These are phyloP conservation scores for Lactarius akahatsu DNA, from an alignment of 768 basidiomycete species.

Conservation along the genomic window DNA sequence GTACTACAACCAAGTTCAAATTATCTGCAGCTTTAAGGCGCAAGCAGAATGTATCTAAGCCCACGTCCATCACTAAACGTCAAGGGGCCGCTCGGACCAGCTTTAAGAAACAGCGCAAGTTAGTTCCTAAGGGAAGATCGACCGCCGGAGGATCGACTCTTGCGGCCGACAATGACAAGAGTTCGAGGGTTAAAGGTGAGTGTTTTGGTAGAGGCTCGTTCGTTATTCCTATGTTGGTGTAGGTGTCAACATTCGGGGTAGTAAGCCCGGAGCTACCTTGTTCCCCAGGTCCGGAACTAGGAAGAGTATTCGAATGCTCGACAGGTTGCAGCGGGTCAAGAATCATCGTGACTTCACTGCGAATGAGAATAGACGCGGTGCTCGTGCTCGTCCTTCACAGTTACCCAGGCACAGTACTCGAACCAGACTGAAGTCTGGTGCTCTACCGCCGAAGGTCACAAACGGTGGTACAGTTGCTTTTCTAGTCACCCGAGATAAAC, in stretches of 20 bases:
- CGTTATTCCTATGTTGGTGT: neutral
- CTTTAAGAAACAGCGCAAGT: slow-evolving; percentile 12
- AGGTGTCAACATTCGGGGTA: neutral
- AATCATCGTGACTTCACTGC: neutral
- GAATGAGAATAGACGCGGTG: neutral
- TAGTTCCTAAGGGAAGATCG: neutral
- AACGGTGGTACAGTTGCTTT: neutral
- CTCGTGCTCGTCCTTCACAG: no score
- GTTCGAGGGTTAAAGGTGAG: neutral
- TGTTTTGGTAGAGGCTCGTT: neutral
- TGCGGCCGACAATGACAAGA: neutral
- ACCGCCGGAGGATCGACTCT: neutral
- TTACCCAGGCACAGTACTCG: neutral
- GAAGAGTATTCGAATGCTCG: no score
- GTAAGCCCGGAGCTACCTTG: neutral
- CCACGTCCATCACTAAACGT: neutral
- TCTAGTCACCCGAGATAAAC: neutral
- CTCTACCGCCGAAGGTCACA: neutral
- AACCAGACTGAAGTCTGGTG: neutral
- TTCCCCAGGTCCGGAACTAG: neutral
- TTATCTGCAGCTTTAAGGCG: neutral
- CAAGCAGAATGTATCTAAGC: neutral
- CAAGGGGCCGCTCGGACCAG: neutral
- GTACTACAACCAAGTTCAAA: neutral
- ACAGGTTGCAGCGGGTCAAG: neutral